Conservation (phyloP, 2,329 filamentous ascomycete genomes). For the Lithohypha guttulata region DNA sequence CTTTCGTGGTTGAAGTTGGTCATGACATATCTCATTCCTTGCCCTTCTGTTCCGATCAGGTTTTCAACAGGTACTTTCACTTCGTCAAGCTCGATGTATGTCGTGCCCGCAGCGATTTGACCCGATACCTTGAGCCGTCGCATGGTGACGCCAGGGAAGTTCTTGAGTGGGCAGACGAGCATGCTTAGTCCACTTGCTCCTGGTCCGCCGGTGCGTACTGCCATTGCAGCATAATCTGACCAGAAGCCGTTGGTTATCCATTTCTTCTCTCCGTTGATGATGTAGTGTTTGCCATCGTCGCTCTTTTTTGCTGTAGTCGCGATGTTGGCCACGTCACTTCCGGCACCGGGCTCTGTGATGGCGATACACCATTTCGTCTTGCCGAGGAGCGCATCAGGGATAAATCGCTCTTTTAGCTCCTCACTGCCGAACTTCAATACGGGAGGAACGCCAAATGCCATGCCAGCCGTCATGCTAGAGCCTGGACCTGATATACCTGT, state of each 20-base stretch:
- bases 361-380: slow-evolving; percentile 62
- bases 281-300: slow-evolving; percentile 54
- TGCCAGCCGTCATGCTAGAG: slow-evolving; percentile 50
- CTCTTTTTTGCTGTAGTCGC: slow-evolving; percentile 55
- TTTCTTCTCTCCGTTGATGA: slow-evolving; percentile 68
- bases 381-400: slow-evolving; percentile 58
- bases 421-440: slow-evolving; percentile 57
- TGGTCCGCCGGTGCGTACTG: slow-evolving; percentile 59
- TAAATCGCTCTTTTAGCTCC: slow-evolving; percentile 52
- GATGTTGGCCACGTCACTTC: slow-evolving; percentile 64
- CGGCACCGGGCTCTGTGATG: slow-evolving; percentile 66
- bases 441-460: slow-evolving; percentile 62
- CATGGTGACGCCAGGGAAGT: slow-evolving; percentile 56
- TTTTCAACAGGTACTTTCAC: slow-evolving; percentile 60
- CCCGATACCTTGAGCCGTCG: slow-evolving; percentile 57
- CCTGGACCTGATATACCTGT: slow-evolving; percentile 54
- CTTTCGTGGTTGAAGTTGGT: slow-evolving; percentile 74
- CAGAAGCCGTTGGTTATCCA: slow-evolving; percentile 69
- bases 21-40: slow-evolving; percentile 66
- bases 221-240: slow-evolving; percentile 59
- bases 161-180: slow-evolving; percentile 59
- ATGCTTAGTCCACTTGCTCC: slow-evolving; percentile 54
- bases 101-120: slow-evolving; percentile 56
- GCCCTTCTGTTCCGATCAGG: slow-evolving; percentile 57
- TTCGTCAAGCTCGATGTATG: slow-evolving; percentile 66